A percentile compares a stretch with the other conserved stretches of the same genome.
phyloP scores from a whole-genome alignment of 2,329 filamentous ascomycete genomes.

The Aspergillus latus region DNA sequence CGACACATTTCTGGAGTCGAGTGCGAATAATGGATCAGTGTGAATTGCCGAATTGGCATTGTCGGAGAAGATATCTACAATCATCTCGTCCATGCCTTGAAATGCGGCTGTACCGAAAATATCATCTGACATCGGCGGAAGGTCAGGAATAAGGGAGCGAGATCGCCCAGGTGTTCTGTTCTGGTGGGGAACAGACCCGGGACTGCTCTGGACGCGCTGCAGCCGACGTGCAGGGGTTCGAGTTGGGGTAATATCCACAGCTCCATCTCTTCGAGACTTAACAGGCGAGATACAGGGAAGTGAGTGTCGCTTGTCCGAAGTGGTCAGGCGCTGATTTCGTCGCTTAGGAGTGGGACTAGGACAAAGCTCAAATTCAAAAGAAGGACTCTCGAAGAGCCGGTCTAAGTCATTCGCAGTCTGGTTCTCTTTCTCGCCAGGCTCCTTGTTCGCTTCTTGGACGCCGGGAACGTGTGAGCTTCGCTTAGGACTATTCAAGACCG shows the following conservation, averaged over 20 bases:
- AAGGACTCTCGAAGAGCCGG: conserved; percentile 64
- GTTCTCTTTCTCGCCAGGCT: conserved; percentile 59
- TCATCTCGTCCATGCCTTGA: conserved; percentile 35
- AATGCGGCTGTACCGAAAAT: conserved; percentile 29
- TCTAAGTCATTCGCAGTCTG: conserved; percentile 53
- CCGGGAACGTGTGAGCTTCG: conserved; percentile 41
- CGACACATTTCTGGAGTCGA: conserved; percentile 28
- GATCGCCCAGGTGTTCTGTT: conserved; percentile 28
- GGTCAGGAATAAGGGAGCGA: conserved; percentile 19
- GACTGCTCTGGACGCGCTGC: conserved; percentile 32
- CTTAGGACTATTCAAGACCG: conserved; percentile 51
- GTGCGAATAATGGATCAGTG: conserved; percentile 30
- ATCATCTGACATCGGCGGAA: conserved; percentile 24
- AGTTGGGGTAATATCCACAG: conserved; percentile 27
- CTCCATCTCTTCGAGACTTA: conserved; percentile 24
- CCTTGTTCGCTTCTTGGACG: conserved; percentile 38
- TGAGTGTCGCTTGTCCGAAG: conserved; percentile 37
- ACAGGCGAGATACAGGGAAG: conserved; percentile 38
- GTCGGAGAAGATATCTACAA: conserved; percentile 41
- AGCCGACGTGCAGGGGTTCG: conserved; percentile 35
- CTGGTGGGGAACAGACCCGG: conserved; percentile 23
- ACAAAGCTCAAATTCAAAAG: conserved; percentile 55
- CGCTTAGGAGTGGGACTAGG: conserved; percentile 54
- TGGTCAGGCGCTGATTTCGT: conserved; percentile 52
- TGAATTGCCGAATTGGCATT: conserved; percentile 27